Conservation (phyloP, 305 asterid genomes). For the Fraxinus dipetala region DNA sequence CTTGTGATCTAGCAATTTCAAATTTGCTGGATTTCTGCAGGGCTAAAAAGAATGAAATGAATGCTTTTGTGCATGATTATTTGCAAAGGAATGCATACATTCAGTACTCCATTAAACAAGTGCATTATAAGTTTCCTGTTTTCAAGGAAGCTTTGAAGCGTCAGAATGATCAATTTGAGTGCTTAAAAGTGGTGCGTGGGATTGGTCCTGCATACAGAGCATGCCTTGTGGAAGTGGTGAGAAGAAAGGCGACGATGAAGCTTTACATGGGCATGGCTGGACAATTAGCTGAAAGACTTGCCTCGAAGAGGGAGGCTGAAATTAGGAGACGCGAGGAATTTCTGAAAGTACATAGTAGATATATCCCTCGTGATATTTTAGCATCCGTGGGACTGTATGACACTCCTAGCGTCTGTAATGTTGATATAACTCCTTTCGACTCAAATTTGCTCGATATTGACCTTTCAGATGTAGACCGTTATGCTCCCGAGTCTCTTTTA, state of each 20-base stretch:
- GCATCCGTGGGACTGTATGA: constrained; percentile 85
- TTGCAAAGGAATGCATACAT: constrained; percentile 85
- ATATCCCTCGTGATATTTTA: constrained; percentile 78
- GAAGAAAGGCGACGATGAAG: constrained; percentile 88
- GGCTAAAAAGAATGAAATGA: constrained; percentile 84
- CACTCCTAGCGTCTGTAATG: constrained; percentile 73
- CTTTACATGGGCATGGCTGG: constrained; percentile 98
- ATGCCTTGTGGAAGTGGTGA: constrained; percentile 89
- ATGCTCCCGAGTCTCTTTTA: constrained; percentile 75
- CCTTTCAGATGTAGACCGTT: constrained; percentile 71
- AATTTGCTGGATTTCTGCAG: constrained; percentile 62
- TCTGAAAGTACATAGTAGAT: constrained; percentile 58
- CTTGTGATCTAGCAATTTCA: constrained; percentile 61
- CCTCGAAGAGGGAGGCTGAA: constrained; percentile 73
- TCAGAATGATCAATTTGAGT: constrained; percentile 83
- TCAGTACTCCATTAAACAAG: constrained; percentile 75
- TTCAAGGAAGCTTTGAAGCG: constrained; percentile 88
- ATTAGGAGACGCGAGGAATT: constrained; percentile 82
- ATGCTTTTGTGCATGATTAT: constrained; percentile 68
- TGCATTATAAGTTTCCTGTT: constrained; percentile 71
- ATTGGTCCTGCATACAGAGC: constrained; percentile 86
- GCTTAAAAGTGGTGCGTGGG: constrained; percentile 78
- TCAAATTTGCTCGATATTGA: constrained; percentile 73
- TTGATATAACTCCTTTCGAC: constrained; percentile 80
- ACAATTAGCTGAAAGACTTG: constrained; percentile 89